Percentiles rank a stretch among this genome's conserved stretches.
These are phyloP conservation scores for Xylaria cubensis DNA, from an alignment of 495 filamentous ascomycete genomes.

Conservation along the genomic window DNA sequence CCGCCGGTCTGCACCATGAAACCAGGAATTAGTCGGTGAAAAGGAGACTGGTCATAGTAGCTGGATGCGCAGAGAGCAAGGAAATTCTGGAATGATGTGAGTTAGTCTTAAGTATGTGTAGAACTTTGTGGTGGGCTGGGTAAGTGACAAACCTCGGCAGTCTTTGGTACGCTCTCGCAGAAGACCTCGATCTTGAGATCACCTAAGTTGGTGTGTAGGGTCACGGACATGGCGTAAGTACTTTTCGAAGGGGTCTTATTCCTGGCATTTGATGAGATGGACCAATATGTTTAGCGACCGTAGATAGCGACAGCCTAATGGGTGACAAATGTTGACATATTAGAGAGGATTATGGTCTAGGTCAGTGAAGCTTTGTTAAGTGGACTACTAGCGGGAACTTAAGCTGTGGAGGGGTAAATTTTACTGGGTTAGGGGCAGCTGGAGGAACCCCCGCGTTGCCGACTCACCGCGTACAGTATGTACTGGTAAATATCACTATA, in stretches of 20 bases:
- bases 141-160: slow-evolving; percentile 65
- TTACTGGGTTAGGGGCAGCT: background rate
- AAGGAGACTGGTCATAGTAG: slow-evolving; percentile 86
- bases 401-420: background rate
- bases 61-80: slow-evolving; percentile 90
- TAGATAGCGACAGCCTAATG: background rate
- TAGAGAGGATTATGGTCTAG: no score
- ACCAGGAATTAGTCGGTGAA: slow-evolving; percentile 86
- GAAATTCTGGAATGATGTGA: slow-evolving; percentile 72
- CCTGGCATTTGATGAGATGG: background rate
- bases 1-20: slow-evolving; percentile 96
- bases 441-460: background rate
- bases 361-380: background rate
- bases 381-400: background rate
- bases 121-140: slow-evolving; percentile 21
- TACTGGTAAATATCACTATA: no score
- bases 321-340: background rate
- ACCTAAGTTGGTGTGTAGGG: slow-evolving; percentile 88
- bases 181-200: slow-evolving; percentile 96
- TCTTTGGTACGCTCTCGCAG: slow-evolving; percentile 92
- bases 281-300: background rate
- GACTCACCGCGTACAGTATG: background rate
- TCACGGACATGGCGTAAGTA: slow-evolving; percentile 61
- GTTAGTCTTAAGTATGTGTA: slow-evolving; percentile 1
- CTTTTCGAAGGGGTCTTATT: background rate